Evolutionary conservation across 169 alveolate species (phyloP).

Genomic region (Babesia bovis): DNA sequence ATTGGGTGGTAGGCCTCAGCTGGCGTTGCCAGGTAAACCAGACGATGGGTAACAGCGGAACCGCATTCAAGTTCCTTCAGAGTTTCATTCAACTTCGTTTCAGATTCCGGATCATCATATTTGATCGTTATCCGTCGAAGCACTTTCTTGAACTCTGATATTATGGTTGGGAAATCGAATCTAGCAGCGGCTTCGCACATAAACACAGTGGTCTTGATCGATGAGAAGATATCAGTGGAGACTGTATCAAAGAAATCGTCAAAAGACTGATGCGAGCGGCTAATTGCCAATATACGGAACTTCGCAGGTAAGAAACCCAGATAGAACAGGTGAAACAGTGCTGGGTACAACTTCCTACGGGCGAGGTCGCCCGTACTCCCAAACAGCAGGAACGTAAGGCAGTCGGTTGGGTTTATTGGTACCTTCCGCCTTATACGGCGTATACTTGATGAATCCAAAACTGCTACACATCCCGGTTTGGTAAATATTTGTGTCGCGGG

Average conservation of each 20-base stretch:
- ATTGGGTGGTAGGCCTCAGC: conserved; percentile 67
- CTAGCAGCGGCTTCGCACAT: conserved; percentile 57
- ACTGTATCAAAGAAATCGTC: conserved; percentile 57
- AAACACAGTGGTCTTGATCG: conserved; percentile 61
- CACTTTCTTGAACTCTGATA: conserved; percentile 52
- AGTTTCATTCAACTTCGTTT: conserved; percentile 8
- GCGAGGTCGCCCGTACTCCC: conserved; percentile 68
- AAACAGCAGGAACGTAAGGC: conserved; percentile 52
- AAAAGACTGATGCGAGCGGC: conserved; percentile 42
- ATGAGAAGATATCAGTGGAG: conserved; percentile 62
- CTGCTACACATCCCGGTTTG: conserved; percentile 67
- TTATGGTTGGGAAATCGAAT: conserved; percentile 68
- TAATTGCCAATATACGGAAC: conserved; percentile 56
- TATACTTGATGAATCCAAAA: conserved; percentile 57
- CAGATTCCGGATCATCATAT: conserved; percentile 44
- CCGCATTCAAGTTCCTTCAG: conserved; percentile 51
- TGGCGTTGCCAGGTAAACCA: conserved; percentile 67
- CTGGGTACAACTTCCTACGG: conserved; percentile 57
- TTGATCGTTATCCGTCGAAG: conserved; percentile 30
- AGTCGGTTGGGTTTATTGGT: conserved; percentile 47
- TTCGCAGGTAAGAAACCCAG: conserved; percentile 62
- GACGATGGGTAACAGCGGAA: conserved; percentile 49
- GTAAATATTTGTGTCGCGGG: conserved; percentile 71
- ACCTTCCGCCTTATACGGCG: conserved; percentile 51
- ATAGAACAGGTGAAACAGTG: conserved; percentile 63